Base-by-base conservation (phyloP, 2,329 filamentous ascomycete genomes). In the Pestalotiopsis sp. region DNA sequence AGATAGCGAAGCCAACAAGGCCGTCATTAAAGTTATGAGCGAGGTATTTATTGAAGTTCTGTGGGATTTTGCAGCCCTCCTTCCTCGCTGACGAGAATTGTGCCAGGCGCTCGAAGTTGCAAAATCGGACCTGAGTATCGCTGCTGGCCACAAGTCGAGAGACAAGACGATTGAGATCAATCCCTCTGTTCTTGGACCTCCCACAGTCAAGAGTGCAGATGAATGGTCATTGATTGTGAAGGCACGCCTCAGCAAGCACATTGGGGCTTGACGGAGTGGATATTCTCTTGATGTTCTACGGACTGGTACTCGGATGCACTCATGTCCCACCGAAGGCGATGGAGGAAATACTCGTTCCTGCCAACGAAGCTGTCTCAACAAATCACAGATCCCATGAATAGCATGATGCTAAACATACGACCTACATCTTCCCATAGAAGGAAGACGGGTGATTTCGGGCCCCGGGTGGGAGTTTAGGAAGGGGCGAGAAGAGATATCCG, bases 1-100 rank as follows among this genome's bases (percentile, higher is more conserved):
- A 70, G 89, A 93, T 14, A 90, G 91, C 14, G 89, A 92, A 75
- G 88, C 91, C 4, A 93, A 93, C 75, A 87, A 86, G 75, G 91
- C 91, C 4, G 89, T 92, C 2, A 80, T 89, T 63, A 82, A 86
- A 49, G 79, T 93, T 4, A 80, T 94, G 67, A 90, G 90, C 71
- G 81, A 88, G 75, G 89, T 90, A 73, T 71, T 79, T n/a, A 20
- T 31, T 36, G 2, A 63, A 52, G 11, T 4, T 68, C 57, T 59
- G 17, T 36, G 52, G 52, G 40, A 23, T 31, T 9, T 31, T 31
- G 12, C 27, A 25, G n/a, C 40, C 65, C 27, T 27, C 31, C 9
- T 64, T 14, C 23, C n/a, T n/a, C 9, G 20, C 58, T 17, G 27
- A 62, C 13, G 52, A 1, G 9, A 38, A 58, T 11, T 13, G 27